Conservation (phyloP, 441 rosid species). For the Arabidopsis hybrid region DNA sequence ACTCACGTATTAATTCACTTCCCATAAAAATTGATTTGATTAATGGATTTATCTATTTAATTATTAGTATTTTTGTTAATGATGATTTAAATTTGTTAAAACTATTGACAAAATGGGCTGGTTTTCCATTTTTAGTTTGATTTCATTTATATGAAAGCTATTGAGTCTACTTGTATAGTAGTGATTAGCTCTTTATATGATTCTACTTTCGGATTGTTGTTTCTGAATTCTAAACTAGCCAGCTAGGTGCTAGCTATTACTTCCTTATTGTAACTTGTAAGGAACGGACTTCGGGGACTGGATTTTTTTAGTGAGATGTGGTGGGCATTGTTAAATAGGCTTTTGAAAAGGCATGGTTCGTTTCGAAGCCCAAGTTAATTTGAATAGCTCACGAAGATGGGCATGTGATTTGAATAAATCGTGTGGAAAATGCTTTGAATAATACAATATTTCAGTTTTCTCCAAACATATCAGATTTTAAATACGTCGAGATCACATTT, state of each 20-base stretch:
- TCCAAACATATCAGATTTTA: no score
- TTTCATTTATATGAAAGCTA: background rate
- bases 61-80: no score
- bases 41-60: background rate
- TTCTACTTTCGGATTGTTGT: background rate
- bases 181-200: background rate
- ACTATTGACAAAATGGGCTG: background rate
- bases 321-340: background rate
- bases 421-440: no score
- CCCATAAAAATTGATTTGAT: conserved; percentile 15
- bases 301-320: no score
- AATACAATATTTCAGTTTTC: no score
- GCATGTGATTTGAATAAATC: background rate
- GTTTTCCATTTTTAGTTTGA: background rate
- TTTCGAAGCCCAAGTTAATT: background rate
- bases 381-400: background rate
- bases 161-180: no score
- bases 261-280: no score
- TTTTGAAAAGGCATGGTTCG: background rate
- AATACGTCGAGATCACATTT: no score
- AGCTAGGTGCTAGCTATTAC: background rate
- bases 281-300: no score
- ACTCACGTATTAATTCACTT: conserved; percentile 28
- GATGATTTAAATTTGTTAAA: background rate
- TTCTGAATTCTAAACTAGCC: background rate